Evolutionary conservation across 208 protist genomes (phyloP), one percentile per base, ranked within the genome.

Genomic region (Perkinsela sp.): DNA sequence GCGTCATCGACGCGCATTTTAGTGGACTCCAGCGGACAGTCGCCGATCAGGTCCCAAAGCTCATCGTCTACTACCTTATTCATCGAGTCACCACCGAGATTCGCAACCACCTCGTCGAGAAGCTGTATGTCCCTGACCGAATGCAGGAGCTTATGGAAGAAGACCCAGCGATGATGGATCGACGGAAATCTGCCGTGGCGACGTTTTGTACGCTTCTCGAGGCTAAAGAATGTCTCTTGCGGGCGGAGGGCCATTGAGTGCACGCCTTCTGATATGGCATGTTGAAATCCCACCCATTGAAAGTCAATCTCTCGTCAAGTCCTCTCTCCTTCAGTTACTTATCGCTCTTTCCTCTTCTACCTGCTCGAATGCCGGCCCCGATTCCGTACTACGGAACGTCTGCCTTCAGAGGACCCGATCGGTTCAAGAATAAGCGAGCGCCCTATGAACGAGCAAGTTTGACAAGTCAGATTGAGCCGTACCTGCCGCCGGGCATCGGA

Each of bases 51-150:
- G 90, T 98, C 2, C 96, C 96, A 48, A 99, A 99, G 80, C 85
- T 90, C 29, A 96, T 97, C 68, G 97, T 96, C 69, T 83, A 96
- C 69, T 95, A 97, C 67, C 86, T 99, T 71, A 95, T 99, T 66
- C 90, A 95, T 13, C 80, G 85, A 0, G 72, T 90, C 70, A 83
- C 86, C 0, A 78, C 84, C 68, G 80, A 90, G 69, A 79, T 97
- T 28, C 94, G 97, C 73, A 90, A 83, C n/a, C 81, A 87, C 29
- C 74, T 98, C 1, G 91, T 98, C 68, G 70, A 76, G 13, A 79
- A 87, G 32, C 78, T 98, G 22, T 97, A 97, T 78, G 84, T 83
- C 28, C 88, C 93, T 16, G 86, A 95, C 57, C 74, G 76, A 0
- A 92, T 94, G 67, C 79, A 87, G 22, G 85, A 95, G 65, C 78